Percentiles rank a stretch among this genome's conserved stretches.
phyloP scores from a whole-genome alignment of 2,329 filamentous ascomycete genomes.

The Macrophomina pseudophaseolina region DNA sequence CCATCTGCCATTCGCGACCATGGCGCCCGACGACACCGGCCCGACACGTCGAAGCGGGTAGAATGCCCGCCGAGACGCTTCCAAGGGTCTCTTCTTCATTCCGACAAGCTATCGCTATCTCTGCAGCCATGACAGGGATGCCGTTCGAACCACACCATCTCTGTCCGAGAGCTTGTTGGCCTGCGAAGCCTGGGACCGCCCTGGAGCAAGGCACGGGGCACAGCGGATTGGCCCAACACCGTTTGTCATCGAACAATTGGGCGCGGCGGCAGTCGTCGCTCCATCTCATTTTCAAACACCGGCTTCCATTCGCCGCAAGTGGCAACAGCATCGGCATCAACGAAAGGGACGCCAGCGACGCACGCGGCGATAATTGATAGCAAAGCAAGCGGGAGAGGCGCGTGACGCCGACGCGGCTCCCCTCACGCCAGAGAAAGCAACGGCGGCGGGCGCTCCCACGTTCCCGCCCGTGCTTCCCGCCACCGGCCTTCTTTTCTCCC shows the following conservation, averaged over 20 bases:
- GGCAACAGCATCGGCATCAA: background rate
- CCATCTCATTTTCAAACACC: background rate
- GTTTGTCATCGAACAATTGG: background rate
- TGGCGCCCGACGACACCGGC: background rate
- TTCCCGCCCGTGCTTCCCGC: constrained; percentile 7
- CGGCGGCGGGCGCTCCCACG: background rate
- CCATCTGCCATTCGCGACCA: background rate
- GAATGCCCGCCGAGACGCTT: background rate
- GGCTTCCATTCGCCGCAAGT: background rate
- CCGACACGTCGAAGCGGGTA: background rate
- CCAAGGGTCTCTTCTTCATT: background rate
- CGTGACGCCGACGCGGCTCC: constrained; percentile 4
- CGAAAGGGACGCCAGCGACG: background rate
- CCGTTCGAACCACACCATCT: background rate
- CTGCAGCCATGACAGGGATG: background rate
- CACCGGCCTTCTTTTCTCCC: constrained; percentile 4
- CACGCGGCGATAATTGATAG: background rate
- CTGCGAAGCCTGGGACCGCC: constrained; percentile 8
- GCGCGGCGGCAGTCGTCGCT: background rate
- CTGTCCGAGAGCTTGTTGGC: background rate
- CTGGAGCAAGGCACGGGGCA: constrained; percentile 19
- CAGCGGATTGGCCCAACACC: constrained; percentile 2
- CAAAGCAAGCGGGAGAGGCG: background rate
- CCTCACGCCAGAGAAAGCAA: background rate
- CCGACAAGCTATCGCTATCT: background rate